Evolutionary conservation across 1,139 yeast species (phyloP), one percentile per base, ranked within the genome.

Genomic region (Yamadazyma buinensis): DNA sequence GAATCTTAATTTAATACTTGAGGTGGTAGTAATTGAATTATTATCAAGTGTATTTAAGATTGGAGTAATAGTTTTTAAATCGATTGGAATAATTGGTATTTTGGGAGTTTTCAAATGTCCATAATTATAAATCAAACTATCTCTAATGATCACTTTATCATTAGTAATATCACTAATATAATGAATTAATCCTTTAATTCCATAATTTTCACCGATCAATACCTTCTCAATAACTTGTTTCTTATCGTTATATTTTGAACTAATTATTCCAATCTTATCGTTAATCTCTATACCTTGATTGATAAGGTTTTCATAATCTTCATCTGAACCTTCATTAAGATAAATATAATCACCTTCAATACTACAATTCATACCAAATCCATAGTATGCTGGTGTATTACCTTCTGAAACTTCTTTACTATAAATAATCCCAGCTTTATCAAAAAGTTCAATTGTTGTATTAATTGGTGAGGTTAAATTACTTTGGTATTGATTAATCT

Each of bases 1-100:
- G 6, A 64, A 22, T 20, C 47, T 47, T 2, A 67, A 37, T 14
- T 44, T 39, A 26, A 57, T 47, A 7, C 41, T 34, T 1, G 31
- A 17, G 11, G 38, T 35, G 22, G 42, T 29, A 1, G 68, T 68
- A 25, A 46, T 38, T 2, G 39, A 23, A 7, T 37, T 40, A 17
- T 17, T 17, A 17, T 17, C 19, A 23, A 64, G 46, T 1, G 68
- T 56, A 5, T 54, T 51, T 27, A 67, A 46, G 7, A 69, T 54
- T 3, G 74, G 72, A 25, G 40, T 39, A 3, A 64, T 46, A 2
- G 59, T 44, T 19, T 55, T 52, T 26, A 43, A 49, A 38, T 67
- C 64, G n/a, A 64, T 48, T 4, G 75, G 75, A 14, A 65, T 42
- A 7, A 61, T 47, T n/a, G 66, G 60, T 28, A 66, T 54, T 2